Percentiles rank a stretch among this genome's conserved stretches.
Evolutionary conservation across 2,329 filamentous ascomycete genomes (phyloP).

Genomic region (Phialophora macrospora): DNA sequence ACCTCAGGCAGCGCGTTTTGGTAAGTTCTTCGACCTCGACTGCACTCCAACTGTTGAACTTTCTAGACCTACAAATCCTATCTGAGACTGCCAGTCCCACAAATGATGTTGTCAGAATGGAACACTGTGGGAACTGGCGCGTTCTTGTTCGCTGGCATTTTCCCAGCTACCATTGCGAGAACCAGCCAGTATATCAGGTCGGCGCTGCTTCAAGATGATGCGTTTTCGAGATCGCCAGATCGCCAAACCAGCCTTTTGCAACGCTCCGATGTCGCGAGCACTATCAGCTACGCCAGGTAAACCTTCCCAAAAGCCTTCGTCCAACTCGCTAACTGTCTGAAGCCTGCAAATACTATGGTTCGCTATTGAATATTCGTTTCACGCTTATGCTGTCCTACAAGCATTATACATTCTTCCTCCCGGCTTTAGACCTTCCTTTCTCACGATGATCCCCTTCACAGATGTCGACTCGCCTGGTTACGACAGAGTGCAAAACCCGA

Average conservation of each 20-base stretch:
- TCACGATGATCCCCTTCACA: constrained; percentile 47
- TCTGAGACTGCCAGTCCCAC: constrained; percentile 42
- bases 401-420: constrained; percentile 48
- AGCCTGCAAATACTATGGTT: constrained; percentile 47
- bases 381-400: constrained; percentile 52
- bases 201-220: constrained; percentile 18
- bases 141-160: constrained; percentile 51
- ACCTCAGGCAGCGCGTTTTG: constrained; percentile 27
- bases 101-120: constrained; percentile 47
- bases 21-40: constrained; percentile 42
- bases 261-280: constrained; percentile 43
- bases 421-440: constrained; percentile 42
- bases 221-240: neutral
- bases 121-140: constrained; percentile 43
- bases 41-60: constrained; percentile 25
- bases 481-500: constrained; percentile 42
- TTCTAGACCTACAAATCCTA: constrained; percentile 32
- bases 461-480: constrained; percentile 43
- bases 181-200: constrained; percentile 26
- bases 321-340: constrained; percentile 33
- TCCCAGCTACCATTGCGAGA: constrained; percentile 30
- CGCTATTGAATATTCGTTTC: constrained; percentile 48
- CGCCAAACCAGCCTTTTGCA: constrained; percentile 38
- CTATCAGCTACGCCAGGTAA: constrained; percentile 28
- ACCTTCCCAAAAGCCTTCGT: constrained; percentile 1